A percentile compares a stretch with the other conserved stretches of the same genome.
phyloP scores from a whole-genome alignment of 345 rosid genomes.

The Eucalyptus regnans region DNA sequence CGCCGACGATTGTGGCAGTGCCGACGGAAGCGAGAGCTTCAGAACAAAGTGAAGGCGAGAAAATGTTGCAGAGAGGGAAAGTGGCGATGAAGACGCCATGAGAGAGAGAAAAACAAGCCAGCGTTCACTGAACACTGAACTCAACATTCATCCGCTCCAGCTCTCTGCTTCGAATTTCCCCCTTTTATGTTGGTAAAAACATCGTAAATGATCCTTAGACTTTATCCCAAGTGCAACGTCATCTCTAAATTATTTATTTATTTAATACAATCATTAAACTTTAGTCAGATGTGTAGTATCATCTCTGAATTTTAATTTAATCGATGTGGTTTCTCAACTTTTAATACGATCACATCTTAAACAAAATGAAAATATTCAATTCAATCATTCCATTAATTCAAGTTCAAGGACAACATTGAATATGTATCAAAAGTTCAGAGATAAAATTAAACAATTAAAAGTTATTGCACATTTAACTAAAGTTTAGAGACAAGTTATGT shows the following conservation, averaged over 20 bases:
- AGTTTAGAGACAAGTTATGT: fast-evolving
- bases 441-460: too few species aligned
- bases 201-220: fast-evolving
- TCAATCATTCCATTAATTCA: too few species aligned
- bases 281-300: fast-evolving
- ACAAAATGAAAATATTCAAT: too few species aligned
- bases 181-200: too few species aligned
- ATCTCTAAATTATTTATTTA: too few species aligned
- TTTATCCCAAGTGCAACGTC: fast-evolving
- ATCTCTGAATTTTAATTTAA: too few species aligned
- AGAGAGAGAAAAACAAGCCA: not conserved
- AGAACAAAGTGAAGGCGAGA: constrained; percentile 18
- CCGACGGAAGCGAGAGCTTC: too few species aligned
- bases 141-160: not conserved
- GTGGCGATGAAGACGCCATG: constrained; percentile 6
- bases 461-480: fast-evolving
- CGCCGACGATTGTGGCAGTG: too few species aligned
- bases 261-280: fast-evolving
- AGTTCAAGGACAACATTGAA: fast-evolving
- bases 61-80: constrained; percentile 20
- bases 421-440: fast-evolving
- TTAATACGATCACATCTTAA: fast-evolving
- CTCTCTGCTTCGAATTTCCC: not conserved
- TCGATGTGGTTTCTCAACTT: fast-evolving
- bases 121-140: not conserved